A percentile compares a stretch with the other conserved stretches of the same genome.
Evolutionary conservation across 1,284 basidiomycete genomes (phyloP).

Genomic region (Heimioporus punctisporus): DNA sequence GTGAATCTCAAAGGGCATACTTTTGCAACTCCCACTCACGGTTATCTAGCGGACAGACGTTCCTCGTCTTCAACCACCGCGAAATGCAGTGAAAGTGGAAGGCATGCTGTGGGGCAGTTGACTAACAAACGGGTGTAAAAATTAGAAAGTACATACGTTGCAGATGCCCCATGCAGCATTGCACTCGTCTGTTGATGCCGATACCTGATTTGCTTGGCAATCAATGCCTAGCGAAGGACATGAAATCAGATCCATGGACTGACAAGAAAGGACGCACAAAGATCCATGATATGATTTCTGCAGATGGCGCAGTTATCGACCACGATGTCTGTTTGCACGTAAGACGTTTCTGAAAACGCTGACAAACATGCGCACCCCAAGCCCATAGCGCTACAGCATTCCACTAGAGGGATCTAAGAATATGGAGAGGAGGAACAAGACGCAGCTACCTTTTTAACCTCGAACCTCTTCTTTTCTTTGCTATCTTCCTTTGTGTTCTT

Average conservation of each 20-base stretch:
- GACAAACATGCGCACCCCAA: constrained; percentile 71
- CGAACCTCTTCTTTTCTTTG: constrained; percentile 81
- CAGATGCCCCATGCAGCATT: constrained; percentile 99
- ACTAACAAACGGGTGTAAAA: background rate
- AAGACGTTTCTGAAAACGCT: constrained; percentile 5
- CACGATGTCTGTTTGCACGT: constrained; percentile 73
- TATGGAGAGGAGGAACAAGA: constrained; percentile 1
- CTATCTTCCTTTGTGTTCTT: constrained; percentile 49
- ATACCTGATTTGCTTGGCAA: constrained; percentile 99
- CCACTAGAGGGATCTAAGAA: constrained; percentile 62
- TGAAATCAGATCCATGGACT: constrained; percentile 5
- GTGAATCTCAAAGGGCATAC: constrained; percentile 46
- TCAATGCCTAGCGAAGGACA: constrained; percentile 80
- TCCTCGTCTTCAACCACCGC: constrained; percentile 98
- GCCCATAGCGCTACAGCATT: constrained; percentile 97
- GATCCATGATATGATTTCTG: constrained; percentile 98
- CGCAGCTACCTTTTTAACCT: constrained; percentile 88
- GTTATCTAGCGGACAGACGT: constrained; percentile 99
- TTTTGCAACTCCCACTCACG: constrained; percentile 95
- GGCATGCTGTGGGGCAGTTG: constrained; percentile 74
- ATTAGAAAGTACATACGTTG: constrained; percentile 67
- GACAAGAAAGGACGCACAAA: constrained; percentile 63
- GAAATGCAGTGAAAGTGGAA: constrained; percentile 99
- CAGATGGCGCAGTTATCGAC: constrained; percentile 98
- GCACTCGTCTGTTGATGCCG: constrained; percentile 95